Evolutionary conservation across 2,329 filamentous ascomycete species (phyloP).

Genomic region (Microsporum ferrugineum): DNA sequence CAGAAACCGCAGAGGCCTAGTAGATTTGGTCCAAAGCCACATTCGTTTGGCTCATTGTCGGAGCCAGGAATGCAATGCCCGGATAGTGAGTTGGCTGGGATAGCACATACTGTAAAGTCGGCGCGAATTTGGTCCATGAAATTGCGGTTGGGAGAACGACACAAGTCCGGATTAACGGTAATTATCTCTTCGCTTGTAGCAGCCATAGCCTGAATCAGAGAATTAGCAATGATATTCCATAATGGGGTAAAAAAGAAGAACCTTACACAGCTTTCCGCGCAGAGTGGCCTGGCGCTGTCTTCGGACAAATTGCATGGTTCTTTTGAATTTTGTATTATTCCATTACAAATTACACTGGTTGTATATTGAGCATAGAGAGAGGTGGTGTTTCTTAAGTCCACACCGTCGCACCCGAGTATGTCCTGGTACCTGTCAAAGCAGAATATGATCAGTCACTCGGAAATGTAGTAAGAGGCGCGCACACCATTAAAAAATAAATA

Average conservation of each 20-base stretch:
- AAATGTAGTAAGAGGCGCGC: background rate
- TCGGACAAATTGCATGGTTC: constrained; percentile 53
- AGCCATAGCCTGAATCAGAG: constrained; percentile 55
- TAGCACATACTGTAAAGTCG: constrained; percentile 80
- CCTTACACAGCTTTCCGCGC: constrained; percentile 75
- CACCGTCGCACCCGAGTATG: constrained; percentile 65
- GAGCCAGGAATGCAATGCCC: constrained; percentile 62
- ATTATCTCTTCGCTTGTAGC: constrained; percentile 84
- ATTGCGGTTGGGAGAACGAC: constrained; percentile 52
- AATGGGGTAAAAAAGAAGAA: constrained; percentile 15
- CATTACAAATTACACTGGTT: constrained; percentile 82
- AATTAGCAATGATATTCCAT: constrained; percentile 11
- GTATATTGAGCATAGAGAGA: constrained; percentile 88
- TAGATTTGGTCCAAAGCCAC: constrained; percentile 64
- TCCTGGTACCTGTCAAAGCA: constrained; percentile 57
- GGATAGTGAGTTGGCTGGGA: constrained; percentile 68
- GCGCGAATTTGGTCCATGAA: constrained; percentile 70
- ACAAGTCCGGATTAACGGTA: constrained; percentile 60
- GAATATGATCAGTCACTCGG: background rate
- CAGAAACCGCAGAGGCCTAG: constrained; percentile 81
- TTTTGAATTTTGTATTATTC: constrained; percentile 82
- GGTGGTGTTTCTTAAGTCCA: constrained; percentile 67
- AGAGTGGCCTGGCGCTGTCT: constrained; percentile 61
- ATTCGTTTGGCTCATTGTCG: constrained; percentile 73
- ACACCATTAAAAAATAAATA: background rate